Evolutionary conservation across 1,284 basidiomycete species (phyloP).

Genomic region (Boletus mariae): DNA sequence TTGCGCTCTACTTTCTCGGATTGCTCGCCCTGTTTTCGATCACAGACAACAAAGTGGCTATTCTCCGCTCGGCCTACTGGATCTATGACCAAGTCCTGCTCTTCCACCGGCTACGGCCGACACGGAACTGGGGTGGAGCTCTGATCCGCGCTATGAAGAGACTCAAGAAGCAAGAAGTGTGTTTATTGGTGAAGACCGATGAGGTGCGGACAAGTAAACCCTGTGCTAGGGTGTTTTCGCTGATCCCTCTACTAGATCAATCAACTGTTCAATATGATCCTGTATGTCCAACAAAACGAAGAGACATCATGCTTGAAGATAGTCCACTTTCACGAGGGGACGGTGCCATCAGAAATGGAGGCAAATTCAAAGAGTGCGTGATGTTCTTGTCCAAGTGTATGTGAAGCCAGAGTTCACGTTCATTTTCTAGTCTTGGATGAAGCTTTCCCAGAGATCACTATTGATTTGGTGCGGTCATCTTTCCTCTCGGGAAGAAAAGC

Average conservation of each 20-base stretch:
- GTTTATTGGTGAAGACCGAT: slow-evolving; percentile 57
- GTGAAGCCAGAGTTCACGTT: slow-evolving; percentile 4
- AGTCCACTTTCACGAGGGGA: slow-evolving; percentile 56
- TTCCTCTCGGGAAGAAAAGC: neutral
- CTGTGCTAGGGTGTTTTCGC: neutral
- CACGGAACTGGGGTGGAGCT: slow-evolving; percentile 39
- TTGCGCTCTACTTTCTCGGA: slow-evolving; percentile 54
- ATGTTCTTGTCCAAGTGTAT: neutral
- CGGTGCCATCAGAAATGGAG: slow-evolving; percentile 55
- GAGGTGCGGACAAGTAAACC: slow-evolving; percentile 44
- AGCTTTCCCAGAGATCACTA: slow-evolving; percentile 58
- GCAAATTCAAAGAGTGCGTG: slow-evolving; percentile 55
- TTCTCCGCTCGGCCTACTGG: slow-evolving; percentile 57
- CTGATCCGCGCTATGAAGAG: slow-evolving; percentile 41
- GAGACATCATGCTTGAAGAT: slow-evolving; percentile 65
- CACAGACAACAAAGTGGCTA: slow-evolving; percentile 49
- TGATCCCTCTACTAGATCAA: slow-evolving; percentile 47
- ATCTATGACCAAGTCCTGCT: slow-evolving; percentile 55
- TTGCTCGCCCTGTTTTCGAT: slow-evolving; percentile 46
- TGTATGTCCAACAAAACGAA: slow-evolving; percentile 65
- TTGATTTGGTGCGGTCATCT: slow-evolving; percentile 45
- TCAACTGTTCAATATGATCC: slow-evolving; percentile 56
- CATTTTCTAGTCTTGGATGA: slow-evolving; percentile 49
- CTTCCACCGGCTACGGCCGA: slow-evolving; percentile 39
- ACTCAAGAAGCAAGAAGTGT: slow-evolving; percentile 52